These are phyloP conservation scores for Casaregolazyma suthepensis DNA, from an alignment of 1,139 yeast genomes.

Conservation along the genomic window DNA sequence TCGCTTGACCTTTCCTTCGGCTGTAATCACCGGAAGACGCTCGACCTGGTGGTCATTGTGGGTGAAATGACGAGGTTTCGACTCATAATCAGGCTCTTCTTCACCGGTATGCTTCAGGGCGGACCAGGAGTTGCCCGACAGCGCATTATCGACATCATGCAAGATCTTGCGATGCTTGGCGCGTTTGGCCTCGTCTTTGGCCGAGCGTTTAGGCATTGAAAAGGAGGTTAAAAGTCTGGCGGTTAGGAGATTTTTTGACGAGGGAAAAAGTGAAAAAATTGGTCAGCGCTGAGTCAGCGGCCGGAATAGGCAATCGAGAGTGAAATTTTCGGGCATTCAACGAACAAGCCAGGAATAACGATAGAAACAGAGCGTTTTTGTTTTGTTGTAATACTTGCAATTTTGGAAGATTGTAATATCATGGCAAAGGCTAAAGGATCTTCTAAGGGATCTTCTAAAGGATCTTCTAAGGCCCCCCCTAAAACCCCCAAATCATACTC, in stretches of 20 bases:
- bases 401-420: background rate
- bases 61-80: conserved; percentile 26
- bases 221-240: background rate
- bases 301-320: background rate
- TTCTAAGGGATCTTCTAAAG: too few relatives aligned
- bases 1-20: conserved; percentile 65
- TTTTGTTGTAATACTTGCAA: too few relatives aligned
- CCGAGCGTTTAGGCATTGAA: conserved; percentile 27
- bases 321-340: background rate
- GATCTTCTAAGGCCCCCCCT: too few relatives aligned
- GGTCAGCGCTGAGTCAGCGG: background rate
- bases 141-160: conserved; percentile 18
- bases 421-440: background rate
- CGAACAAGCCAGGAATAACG: too few relatives aligned
- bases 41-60: conserved; percentile 47
- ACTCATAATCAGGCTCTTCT: conserved; percentile 33
- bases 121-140: conserved; percentile 21
- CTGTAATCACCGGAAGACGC: conserved; percentile 73
- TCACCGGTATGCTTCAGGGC: conserved; percentile 27
- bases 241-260: conserved; percentile 1
- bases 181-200: conserved; percentile 24
- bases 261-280: conserved; percentile 8
- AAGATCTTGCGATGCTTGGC: conserved; percentile 23
- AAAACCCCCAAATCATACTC: background rate
- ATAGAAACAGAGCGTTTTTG: too few relatives aligned